These are phyloP conservation scores for Pezicula carpinea DNA, from an alignment of 2,329 filamentous ascomycete species.

Conservation along the genomic window DNA sequence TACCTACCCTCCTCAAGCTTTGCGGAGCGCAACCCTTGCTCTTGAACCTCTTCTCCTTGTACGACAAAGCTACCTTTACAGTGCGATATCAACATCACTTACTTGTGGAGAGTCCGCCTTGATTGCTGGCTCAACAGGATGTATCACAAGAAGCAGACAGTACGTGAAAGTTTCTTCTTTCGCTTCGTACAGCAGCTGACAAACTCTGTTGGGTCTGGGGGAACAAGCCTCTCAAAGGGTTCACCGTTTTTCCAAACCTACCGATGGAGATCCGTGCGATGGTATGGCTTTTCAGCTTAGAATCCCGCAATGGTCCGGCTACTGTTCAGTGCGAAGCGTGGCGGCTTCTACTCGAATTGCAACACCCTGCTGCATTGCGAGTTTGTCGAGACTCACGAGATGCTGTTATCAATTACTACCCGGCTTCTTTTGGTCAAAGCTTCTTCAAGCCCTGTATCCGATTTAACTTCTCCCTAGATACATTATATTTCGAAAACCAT, in stretches of 20 bases:
- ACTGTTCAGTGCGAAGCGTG: background rate
- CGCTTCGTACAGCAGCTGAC: too few species aligned
- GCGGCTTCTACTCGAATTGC: conserved; percentile 10
- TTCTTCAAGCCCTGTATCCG: conserved; percentile 4
- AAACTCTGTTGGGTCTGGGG: too few species aligned
- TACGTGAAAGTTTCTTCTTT: too few species aligned
- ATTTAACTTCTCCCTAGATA: conserved; percentile 20
- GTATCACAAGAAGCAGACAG: too few species aligned
- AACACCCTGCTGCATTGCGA: conserved; percentile 6
- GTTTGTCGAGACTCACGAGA: conserved; percentile 12
- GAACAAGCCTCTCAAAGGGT: background rate
- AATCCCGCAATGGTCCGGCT: conserved; percentile 11
- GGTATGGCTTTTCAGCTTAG: conserved; percentile 14
- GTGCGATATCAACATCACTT: too few species aligned
- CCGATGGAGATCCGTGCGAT: conserved; percentile 15
- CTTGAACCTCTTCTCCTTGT: too few species aligned
- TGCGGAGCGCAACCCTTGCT: too few species aligned
- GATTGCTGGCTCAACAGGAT: too few species aligned
- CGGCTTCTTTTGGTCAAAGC: conserved; percentile 10
- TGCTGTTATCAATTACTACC: conserved; percentile 7
- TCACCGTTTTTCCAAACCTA: conserved; percentile 10
- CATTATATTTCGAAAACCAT: conserved; percentile 7
- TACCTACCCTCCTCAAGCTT: too few species aligned
- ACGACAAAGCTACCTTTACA: too few species aligned
- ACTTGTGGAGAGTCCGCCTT: too few species aligned